phyloP scores from a whole-genome alignment of 1,139 yeast genomes.

The Lodderomyces orthopsilosis region DNA sequence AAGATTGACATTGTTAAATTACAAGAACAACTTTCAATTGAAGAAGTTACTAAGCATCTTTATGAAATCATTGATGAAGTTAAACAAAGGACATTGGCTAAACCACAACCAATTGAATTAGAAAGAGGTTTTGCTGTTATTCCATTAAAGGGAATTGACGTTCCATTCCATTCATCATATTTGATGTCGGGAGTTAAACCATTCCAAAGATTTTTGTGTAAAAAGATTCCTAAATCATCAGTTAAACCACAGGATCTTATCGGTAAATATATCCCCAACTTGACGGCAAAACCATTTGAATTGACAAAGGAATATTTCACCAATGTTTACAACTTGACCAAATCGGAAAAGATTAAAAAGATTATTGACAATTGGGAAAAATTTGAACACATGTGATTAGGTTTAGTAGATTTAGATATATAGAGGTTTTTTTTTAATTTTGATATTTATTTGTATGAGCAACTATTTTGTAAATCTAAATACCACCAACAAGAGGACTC shows the following conservation, averaged over 20 bases:
- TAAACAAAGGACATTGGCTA: constrained; percentile 71
- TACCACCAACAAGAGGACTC: constrained; percentile 50
- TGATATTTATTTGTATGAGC: background rate
- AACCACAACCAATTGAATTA: constrained; percentile 94
- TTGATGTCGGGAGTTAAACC: constrained; percentile 98
- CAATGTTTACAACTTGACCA: constrained; percentile 89
- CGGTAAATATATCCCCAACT: constrained; percentile 95
- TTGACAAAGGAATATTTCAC: constrained; percentile 95
- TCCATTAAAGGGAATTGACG: constrained; percentile 97
- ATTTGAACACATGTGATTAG: constrained; percentile 44
- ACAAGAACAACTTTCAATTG: constrained; percentile 77
- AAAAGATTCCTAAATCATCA: constrained; percentile 93
- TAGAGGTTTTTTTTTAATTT: background rate
- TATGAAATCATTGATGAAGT: constrained; percentile 85
- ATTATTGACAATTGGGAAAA: constrained; percentile 94
- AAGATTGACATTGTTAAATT: constrained; percentile 90
- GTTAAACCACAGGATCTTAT: constrained; percentile 92
- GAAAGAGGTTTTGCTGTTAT: constrained; percentile 98
- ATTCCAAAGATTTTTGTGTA: constrained; percentile 93
- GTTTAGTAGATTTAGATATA: background rate
- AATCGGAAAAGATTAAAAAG: constrained; percentile 84
- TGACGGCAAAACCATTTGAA: constrained; percentile 96
- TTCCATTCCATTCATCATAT: constrained; percentile 98
- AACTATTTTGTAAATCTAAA: background rate
- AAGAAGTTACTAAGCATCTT: constrained; percentile 84